Evolutionary conservation across 192 early-diverging fungal species (phyloP).

Genomic region (Podila horticola): DNA sequence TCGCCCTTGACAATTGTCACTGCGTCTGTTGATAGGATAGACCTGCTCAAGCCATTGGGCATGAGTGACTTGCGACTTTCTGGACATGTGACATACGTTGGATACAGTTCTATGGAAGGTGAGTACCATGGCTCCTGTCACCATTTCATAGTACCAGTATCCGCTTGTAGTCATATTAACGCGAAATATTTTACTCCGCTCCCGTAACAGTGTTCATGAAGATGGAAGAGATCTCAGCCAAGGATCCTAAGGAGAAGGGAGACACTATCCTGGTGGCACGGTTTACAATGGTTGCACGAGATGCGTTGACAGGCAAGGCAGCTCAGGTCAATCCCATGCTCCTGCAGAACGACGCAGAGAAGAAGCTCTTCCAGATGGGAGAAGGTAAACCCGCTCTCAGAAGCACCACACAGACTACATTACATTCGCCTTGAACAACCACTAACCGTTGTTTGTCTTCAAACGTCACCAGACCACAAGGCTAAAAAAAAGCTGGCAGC

Average conservation of each 20-base stretch:
- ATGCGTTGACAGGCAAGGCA: conserved; percentile 75
- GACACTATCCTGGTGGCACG: conserved; percentile 78
- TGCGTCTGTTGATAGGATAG: conserved; percentile 88
- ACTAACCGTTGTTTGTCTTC: not conserved
- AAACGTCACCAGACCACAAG: conserved; percentile 53
- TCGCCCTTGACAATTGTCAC: conserved; percentile 82
- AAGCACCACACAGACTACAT: not conserved
- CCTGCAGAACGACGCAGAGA: conserved; percentile 79
- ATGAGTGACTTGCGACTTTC: conserved; percentile 80
- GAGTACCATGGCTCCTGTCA: not conserved
- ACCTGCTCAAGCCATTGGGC: conserved; percentile 71
- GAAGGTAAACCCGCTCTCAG: conserved; percentile 52
- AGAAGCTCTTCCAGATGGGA: conserved; percentile 73
- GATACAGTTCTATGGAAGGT: conserved; percentile 90
- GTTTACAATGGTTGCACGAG: conserved; percentile 90
- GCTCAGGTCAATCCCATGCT: conserved; percentile 78
- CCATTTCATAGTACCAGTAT: not conserved
- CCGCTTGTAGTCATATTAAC: not conserved
- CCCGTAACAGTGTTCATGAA: conserved; percentile 65
- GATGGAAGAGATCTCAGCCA: conserved; percentile 63
- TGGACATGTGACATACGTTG: conserved; percentile 87
- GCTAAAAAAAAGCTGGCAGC: conserved; percentile 56
- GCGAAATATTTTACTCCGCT: not conserved
- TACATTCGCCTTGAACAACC: not conserved
- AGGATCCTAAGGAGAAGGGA: conserved; percentile 14